phyloP scores from a whole-genome alignment of 768 basidiomycete genomes.

The Leccinum imitatum region DNA sequence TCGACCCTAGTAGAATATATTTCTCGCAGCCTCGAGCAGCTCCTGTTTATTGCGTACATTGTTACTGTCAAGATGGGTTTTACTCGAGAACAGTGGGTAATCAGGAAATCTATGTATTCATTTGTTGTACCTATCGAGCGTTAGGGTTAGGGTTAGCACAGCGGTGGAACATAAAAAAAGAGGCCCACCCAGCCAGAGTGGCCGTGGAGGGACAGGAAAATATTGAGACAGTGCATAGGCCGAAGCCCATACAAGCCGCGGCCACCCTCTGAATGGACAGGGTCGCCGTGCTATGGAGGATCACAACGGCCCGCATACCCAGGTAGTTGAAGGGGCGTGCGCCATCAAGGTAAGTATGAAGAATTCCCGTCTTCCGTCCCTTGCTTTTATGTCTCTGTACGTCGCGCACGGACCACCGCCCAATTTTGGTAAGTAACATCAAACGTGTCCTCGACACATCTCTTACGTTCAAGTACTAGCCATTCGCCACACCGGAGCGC shows the following conservation, averaged over 20 bases:
- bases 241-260: slow-evolving; percentile 56
- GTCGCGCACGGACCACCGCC: slow-evolving; percentile 27
- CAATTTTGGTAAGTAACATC: background rate
- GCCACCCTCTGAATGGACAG: slow-evolving; percentile 46
- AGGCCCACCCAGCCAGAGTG: slow-evolving; percentile 52
- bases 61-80: too few relatives aligned
- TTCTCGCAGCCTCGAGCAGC: too few relatives aligned
- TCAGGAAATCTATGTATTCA: too few relatives aligned
- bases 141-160: slow-evolving; percentile 32
- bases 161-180: slow-evolving; percentile 25
- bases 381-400: slow-evolving; percentile 11
- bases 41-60: too few relatives aligned
- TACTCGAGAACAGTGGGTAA: too few relatives aligned
- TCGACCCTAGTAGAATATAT: too few relatives aligned
- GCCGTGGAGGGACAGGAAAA: slow-evolving; percentile 71
- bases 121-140: too few relatives aligned
- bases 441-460: background rate
- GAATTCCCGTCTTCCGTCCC: background rate
- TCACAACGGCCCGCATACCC: slow-evolving; percentile 55
- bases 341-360: slow-evolving; percentile 67
- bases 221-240: slow-evolving; percentile 79
- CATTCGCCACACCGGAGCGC: background rate
- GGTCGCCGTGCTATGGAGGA: slow-evolving; percentile 56
- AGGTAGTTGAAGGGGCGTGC: slow-evolving; percentile 48
- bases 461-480: background rate